phyloP scores from a whole-genome alignment of 2,329 filamentous ascomycete species.

The Lachnellula hyalina region DNA sequence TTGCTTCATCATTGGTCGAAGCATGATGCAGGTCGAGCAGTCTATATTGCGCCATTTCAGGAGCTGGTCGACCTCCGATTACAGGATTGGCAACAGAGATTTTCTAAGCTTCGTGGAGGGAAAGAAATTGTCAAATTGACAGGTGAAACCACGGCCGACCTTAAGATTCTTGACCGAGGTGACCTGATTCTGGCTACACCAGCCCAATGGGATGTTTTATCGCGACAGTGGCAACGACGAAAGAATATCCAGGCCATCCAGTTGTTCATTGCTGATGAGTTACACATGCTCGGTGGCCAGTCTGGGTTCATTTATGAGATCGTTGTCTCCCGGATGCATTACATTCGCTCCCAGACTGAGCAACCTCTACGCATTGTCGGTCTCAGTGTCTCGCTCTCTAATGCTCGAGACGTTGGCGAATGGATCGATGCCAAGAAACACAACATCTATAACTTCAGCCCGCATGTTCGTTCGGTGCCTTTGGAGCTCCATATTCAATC shows the following conservation, averaged over 20 bases:
- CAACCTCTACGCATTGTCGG: conserved; percentile 82
- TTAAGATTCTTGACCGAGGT: conserved; percentile 80
- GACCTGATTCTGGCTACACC: conserved; percentile 92
- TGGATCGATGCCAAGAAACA: conserved; percentile 98
- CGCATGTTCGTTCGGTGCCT: conserved; percentile 80
- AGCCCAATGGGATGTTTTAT: conserved; percentile 91
- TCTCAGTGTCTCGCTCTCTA: conserved; percentile 85
- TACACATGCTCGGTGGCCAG: conserved; percentile 86
- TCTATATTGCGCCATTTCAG: conserved; percentile 93
- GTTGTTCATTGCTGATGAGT: conserved; percentile 89
- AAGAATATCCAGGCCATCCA: conserved; percentile 91
- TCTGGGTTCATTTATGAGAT: conserved; percentile 91
- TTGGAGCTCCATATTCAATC: conserved; percentile 93
- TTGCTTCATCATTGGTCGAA: conserved; percentile 83
- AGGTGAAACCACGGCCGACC: conserved; percentile 84
- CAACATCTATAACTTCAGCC: conserved; percentile 98
- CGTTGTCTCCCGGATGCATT: conserved; percentile 96
- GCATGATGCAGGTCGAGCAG: conserved; percentile 66
- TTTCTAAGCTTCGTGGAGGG: conserved; percentile 68
- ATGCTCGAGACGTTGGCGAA: conserved; percentile 89
- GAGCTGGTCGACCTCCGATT: conserved; percentile 79
- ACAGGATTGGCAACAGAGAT: conserved; percentile 78
- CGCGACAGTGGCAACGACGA: conserved; percentile 90
- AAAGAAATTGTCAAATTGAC: conserved; percentile 91
- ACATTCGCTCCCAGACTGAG: conserved; percentile 84